Base-by-base conservation (phyloP, 306 rosid species). In the Begonia masoniana region DNA sequence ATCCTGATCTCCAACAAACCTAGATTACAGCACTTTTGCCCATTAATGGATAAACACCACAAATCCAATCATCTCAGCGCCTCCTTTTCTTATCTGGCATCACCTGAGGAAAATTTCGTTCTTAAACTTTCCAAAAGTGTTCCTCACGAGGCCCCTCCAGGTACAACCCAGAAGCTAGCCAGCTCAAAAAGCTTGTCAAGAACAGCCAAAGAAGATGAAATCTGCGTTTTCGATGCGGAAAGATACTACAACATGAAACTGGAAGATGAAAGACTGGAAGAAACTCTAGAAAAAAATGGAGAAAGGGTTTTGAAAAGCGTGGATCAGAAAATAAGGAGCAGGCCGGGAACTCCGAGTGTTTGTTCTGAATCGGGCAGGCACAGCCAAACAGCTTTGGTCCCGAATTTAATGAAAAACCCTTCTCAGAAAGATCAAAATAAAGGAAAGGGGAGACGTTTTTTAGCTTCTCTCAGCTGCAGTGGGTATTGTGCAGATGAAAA, bases 161-260 rank as follows among this genome's bases (percentile, higher is more conserved):
- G 45, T 64, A 62, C 55, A 41, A 57, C 54, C 41, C 68, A 59
- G 66, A 62, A 60, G 64, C 55, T 36, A 53, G 12, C 49, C 24
- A 36, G 12, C 23, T 21, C 31, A 46, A 55, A 43, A 60, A 49
- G 49, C 53, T 52, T 43, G 19, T 31, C 39, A 7, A 43, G 50
- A 43, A 52, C 39, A 43, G 41, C 47, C 35, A n/a, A 12, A 58
- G 67, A 64, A 21, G 76, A 60, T 13, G 82, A 72, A 47, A 68
- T 65, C 51, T 31, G 82, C 43, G 82, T 72, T 31, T 72, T 76
- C n/a, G 71, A 75, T 9, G 82, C 78, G 26, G 76, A 76, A 52
- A 68, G 60, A 57, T 72, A 76, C 63, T 76, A 68, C 75, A 70
- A 62, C 64, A 65, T 62, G 74, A 23, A 23, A 45, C 46, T 65